Conservation (phyloP, 2,329 filamentous ascomycete genomes). For the Scedosporium boydii region DNA sequence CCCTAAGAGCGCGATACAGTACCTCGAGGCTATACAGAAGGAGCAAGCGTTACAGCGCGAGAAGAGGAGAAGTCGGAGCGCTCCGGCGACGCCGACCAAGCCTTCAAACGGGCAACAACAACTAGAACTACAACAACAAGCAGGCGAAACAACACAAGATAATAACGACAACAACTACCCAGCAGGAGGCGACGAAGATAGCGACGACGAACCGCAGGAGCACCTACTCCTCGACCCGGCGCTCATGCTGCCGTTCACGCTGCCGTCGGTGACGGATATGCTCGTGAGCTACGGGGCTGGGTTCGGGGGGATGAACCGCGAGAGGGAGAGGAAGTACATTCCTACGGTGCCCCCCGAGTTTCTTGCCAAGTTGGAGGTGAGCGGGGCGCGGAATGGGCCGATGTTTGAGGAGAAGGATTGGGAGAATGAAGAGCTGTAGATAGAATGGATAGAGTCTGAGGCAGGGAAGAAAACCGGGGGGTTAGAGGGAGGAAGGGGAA, state of each 20-base stretch:
- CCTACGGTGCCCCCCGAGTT: conserved; percentile 93
- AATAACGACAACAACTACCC: background rate
- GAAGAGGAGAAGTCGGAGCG: conserved; percentile 34
- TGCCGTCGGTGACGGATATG: conserved; percentile 97
- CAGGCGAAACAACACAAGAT: conserved; percentile 19
- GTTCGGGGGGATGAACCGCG: conserved; percentile 84
- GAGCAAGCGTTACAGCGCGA: conserved; percentile 56
- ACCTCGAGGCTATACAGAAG: conserved; percentile 70
- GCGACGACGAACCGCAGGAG: conserved; percentile 56
- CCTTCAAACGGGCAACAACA: conserved; percentile 29
- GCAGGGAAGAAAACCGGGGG: background rate
- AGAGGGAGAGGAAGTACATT: conserved; percentile 89
- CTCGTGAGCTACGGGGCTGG: conserved; percentile 89
- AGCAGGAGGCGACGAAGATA: conserved; percentile 17
- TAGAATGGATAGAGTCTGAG: background rate
- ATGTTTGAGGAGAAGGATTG: conserved; percentile 57
- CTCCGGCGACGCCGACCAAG: conserved; percentile 35
- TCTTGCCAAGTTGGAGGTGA: conserved; percentile 70
- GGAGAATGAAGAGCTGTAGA: conserved; percentile 53
- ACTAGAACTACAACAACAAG: conserved; percentile 20
- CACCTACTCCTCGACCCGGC: conserved; percentile 79
- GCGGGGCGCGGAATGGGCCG: conserved; percentile 38
- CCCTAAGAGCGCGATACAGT: conserved; percentile 80
- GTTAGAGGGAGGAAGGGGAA: background rate
- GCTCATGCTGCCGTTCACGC: conserved; percentile 86